phyloP scores from a whole-genome alignment of 2,329 filamentous ascomycete species.

The Talaromyces rugulosus region DNA sequence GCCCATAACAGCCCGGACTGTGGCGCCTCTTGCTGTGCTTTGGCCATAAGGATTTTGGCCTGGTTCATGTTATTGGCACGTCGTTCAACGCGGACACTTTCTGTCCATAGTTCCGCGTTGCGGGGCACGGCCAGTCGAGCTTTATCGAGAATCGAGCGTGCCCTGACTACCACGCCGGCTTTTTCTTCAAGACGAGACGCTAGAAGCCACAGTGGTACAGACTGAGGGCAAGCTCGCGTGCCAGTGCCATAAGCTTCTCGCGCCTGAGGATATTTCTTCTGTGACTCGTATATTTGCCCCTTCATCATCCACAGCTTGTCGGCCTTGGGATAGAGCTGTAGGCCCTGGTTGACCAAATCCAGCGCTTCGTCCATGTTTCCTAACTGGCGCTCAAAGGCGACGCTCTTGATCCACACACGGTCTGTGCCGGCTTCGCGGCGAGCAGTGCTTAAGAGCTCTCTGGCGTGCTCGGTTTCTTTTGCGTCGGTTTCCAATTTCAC shows the following conservation, averaged over 20 bases:
- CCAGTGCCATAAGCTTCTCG: conserved; percentile 86
- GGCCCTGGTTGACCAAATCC: conserved; percentile 78
- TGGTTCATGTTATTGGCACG: conserved; percentile 78
- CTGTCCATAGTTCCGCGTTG: conserved; percentile 79
- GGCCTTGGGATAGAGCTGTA: conserved; percentile 79
- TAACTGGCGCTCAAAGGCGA: conserved; percentile 84
- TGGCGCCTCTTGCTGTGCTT: conserved; percentile 85
- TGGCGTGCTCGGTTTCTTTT: conserved; percentile 73
- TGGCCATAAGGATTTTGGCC: conserved; percentile 88
- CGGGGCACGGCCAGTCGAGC: conserved; percentile 85
- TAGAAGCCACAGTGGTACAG: conserved; percentile 84
- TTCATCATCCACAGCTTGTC: conserved; percentile 98
- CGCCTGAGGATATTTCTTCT: conserved; percentile 75
- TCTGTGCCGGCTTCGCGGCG: conserved; percentile 88
- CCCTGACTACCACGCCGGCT: conserved; percentile 79
- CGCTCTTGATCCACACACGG: conserved; percentile 94
- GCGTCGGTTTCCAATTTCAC: conserved; percentile 96
- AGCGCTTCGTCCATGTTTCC: conserved; percentile 76
- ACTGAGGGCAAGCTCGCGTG: conserved; percentile 78
- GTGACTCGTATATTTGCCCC: conserved; percentile 89
- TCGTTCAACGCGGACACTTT: conserved; percentile 89
- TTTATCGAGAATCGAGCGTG: conserved; percentile 86
- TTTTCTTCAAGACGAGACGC: conserved; percentile 85
- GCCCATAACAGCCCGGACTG: conserved; percentile 84
- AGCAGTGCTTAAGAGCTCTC: conserved; percentile 75